Base-by-base conservation (phyloP, 352 stramenopile species). In the Globisporangium megalacanthum region DNA sequence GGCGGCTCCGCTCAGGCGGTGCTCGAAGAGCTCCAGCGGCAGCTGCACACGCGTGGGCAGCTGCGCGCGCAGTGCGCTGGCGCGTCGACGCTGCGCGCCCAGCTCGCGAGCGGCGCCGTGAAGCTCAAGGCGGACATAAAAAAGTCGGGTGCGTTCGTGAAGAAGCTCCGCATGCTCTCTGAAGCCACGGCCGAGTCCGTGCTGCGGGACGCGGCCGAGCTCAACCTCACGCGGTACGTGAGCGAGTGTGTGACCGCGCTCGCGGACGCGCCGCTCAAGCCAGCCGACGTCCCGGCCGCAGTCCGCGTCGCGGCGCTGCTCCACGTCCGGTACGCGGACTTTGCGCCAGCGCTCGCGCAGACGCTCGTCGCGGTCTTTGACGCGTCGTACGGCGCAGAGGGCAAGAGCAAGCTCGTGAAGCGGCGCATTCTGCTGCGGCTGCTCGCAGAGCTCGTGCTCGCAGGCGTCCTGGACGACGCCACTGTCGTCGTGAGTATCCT, bases 51-150 rank as follows among this genome's bases (percentile, higher is more conserved):
- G 36, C 84, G 83, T 25, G 44, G 48, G 36, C 65, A 68, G 20
- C 65, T 96, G 35, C 83, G 89, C 8, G 50, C 49, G 19, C 64
- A 79, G 48, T 96, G 97, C 64, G 65, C 65, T 19, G 63, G 58
- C 25, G 83, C 92, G 29, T 60, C 61, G 54, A 54, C 70, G 36
- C 65, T 85, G 37, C 89, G 95, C 46, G 73, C 79, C 41, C 69
- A 80, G 45, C 88, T 98, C 55, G 75, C 97, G 46, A 71, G 67
- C 2, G 88, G 78, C 53, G 88, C 90, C 51, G 88, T 97, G 45
- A 94, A 90, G 68, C 88, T 99, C 53, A 99, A 99, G 70, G 94
- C 89, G 54, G 96, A 99, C 79, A 92, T 99, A 54, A 99, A 99
- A 73, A 98, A 98, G 69, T 98, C 90, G 54, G 98, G 94, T 35